These are phyloP conservation scores for Saturnispora halmiae DNA, from an alignment of 805 yeast species.

Conservation along the genomic window DNA sequence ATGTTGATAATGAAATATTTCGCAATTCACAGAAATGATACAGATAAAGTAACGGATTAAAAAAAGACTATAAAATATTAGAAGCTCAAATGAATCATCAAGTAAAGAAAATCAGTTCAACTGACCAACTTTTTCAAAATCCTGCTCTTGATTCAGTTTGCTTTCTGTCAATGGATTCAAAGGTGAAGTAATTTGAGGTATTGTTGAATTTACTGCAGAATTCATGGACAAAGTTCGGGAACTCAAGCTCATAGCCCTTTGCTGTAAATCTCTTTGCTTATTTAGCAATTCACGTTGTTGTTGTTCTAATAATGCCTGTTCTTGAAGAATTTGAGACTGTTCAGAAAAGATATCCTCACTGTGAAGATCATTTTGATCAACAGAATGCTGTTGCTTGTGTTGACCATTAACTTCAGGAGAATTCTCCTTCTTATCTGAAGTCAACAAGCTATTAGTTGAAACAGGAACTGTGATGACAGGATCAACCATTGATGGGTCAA, in stretches of 20 bases:
- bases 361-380: neutral
- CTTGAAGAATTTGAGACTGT: constrained; percentile 12
- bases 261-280: constrained; percentile 14
- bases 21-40: constrained; percentile 3
- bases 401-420: neutral
- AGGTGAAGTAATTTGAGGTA: neutral
- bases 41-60: neutral
- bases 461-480: constrained; percentile 13
- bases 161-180: constrained; percentile 8
- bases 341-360: constrained; percentile 2
- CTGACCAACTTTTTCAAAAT: constrained; percentile 20
- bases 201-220: constrained; percentile 4
- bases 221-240: constrained; percentile 10
- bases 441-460: constrained; percentile 3
- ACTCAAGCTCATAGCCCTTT: constrained; percentile 13
- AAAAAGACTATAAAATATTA: too few species aligned
- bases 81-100: too few species aligned
- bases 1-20: neutral
- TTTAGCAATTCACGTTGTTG: constrained; percentile 14
- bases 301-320: constrained; percentile 15
- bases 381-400: neutral
- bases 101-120: too few species aligned
- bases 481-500: constrained; percentile 7
- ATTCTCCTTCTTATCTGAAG: neutral
- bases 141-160: neutral